Conservation (phyloP, 441 rosid genomes). For the Brassica hybrid region DNA sequence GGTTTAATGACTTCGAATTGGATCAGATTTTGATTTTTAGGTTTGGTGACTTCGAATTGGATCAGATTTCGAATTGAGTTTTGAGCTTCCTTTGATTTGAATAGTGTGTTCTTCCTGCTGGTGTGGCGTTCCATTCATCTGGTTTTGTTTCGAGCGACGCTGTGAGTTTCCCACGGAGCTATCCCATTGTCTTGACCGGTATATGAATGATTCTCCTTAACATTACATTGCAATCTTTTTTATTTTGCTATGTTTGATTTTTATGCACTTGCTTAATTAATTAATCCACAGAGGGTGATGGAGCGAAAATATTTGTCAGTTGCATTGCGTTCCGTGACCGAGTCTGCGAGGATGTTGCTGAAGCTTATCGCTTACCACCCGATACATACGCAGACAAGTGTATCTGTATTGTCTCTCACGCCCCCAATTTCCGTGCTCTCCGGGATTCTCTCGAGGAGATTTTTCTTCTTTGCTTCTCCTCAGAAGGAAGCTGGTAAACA, state of each 20-base stretch:
- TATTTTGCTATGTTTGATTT: neutral
- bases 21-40: no score
- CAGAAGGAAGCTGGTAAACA: constrained; percentile 83
- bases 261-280: neutral
- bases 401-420: constrained; percentile 90
- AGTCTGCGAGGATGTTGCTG: constrained; percentile 92
- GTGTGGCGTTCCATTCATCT: constrained; percentile 72
- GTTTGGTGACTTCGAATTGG: no score
- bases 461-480: constrained; percentile 85
- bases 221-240: no score
- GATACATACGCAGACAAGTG: constrained; percentile 95
- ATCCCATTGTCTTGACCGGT: constrained; percentile 98
- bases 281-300: constrained; percentile 90
- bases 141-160: constrained; percentile 71
- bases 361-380: constrained; percentile 84
- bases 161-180: constrained; percentile 79
- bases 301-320: constrained; percentile 92
- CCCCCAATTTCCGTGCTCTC: constrained; percentile 81
- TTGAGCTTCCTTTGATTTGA: constrained; percentile 9
- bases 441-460: constrained; percentile 86
- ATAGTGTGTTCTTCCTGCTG: constrained; percentile 97
- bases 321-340: constrained; percentile 97
- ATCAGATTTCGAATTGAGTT: neutral
- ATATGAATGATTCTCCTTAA: constrained; percentile 1
- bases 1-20: no score